Evolutionary conservation across 83 land plant species (phyloP).

Genomic region (Thuja plicata): DNA sequence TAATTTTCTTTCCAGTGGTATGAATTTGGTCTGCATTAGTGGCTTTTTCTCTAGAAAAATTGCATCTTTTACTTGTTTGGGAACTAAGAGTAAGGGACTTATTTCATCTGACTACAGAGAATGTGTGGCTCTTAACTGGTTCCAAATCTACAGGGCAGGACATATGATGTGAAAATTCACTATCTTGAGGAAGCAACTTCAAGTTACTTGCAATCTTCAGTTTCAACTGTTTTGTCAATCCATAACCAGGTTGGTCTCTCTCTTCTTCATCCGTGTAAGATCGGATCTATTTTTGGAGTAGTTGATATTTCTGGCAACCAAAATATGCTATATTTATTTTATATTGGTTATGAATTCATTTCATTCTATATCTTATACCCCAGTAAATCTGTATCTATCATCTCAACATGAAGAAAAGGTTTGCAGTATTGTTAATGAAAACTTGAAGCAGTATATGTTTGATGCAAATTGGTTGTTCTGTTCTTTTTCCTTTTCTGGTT

Average conservation of each 20-base stretch:
- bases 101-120: background rate
- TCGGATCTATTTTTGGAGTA: background rate
- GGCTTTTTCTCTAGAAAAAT: background rate
- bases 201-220: constrained; percentile 78
- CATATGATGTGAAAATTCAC: constrained; percentile 64
- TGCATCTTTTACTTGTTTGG: background rate
- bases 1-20: background rate
- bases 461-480: background rate
- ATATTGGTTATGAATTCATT: background rate
- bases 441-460: background rate
- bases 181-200: constrained; percentile 75
- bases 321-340: background rate
- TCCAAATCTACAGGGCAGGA: constrained; percentile 63
- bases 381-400: background rate
- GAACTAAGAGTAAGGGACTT: background rate
- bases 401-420: background rate
- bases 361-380: background rate
- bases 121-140: constrained; percentile 12
- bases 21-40: background rate
- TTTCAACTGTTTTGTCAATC: constrained; percentile 72
- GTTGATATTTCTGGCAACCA: background rate
- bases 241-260: constrained; percentile 40
- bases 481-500: background rate
- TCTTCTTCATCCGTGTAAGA: background rate
- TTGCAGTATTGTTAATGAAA: background rate